These are phyloP conservation scores for Puccinia hordei DNA, from an alignment of 1,284 basidiomycete genomes.

Conservation along the genomic window DNA sequence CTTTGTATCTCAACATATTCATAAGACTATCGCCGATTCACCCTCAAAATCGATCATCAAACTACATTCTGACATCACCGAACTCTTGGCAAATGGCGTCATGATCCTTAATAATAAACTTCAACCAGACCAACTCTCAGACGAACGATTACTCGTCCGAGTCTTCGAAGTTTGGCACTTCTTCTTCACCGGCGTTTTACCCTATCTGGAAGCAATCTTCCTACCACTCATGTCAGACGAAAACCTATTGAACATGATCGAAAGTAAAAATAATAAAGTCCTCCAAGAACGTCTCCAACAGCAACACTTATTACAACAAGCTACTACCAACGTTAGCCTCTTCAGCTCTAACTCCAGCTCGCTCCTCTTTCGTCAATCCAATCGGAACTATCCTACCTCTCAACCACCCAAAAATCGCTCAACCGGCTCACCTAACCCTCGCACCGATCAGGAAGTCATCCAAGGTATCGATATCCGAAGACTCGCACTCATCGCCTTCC, in stretches of 20 bases:
- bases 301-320: slow-evolving; percentile 44
- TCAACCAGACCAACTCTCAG: slow-evolving; percentile 55
- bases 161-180: slow-evolving; percentile 57
- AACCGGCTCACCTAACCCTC: slow-evolving; percentile 3
- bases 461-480: slow-evolving; percentile 34
- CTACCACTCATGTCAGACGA: slow-evolving; percentile 56
- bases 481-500: slow-evolving; percentile 29
- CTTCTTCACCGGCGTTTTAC: slow-evolving; percentile 57
- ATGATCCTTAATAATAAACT: slow-evolving; percentile 55
- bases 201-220: slow-evolving; percentile 57
- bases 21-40: slow-evolving; percentile 42
- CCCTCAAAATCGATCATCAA: slow-evolving; percentile 45
- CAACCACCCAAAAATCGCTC: slow-evolving; percentile 8
- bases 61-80: slow-evolving; percentile 23
- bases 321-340: slow-evolving; percentile 29
- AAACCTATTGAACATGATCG: slow-evolving; percentile 54
- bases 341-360: slow-evolving; percentile 14
- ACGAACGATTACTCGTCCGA: slow-evolving; percentile 54
- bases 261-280: slow-evolving; percentile 38
- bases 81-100: slow-evolving; percentile 28
- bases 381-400: not conserved
- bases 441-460: slow-evolving; percentile 1
- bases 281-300: slow-evolving; percentile 47
- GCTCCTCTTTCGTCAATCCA: slow-evolving; percentile 13
- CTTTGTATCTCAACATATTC: slow-evolving; percentile 42